Percentiles rank a stretch among this genome's conserved stretches.
phyloP scores from a whole-genome alignment of 495 filamentous ascomycete genomes.

The Aspergillus taichungensis region DNA sequence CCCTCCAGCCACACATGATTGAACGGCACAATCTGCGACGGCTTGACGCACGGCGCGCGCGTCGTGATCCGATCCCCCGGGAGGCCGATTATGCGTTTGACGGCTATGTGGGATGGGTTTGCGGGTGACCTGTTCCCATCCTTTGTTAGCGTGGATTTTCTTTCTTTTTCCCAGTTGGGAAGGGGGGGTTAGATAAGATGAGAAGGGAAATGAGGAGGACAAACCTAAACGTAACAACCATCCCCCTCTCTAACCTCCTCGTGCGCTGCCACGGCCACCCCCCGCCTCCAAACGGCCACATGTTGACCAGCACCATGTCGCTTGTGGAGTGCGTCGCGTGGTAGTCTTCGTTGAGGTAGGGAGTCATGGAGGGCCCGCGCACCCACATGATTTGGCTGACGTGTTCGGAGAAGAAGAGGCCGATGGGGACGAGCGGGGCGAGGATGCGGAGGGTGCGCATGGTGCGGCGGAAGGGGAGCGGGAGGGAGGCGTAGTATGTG shows the following conservation, averaged over 20 bases:
- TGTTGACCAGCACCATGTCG: conserved; percentile 42
- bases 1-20: conserved; percentile 79
- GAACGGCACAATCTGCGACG: conserved; percentile 49
- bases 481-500: conserved; percentile 12
- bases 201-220: conserved; percentile 3
- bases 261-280: conserved; percentile 32
- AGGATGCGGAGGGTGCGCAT: conserved; percentile 39
- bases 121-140: conserved; percentile 49
- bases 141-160: conserved; percentile 1
- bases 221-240: conserved; percentile 47
- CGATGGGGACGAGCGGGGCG: conserved; percentile 53
- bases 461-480: conserved; percentile 18
- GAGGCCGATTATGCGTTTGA: conserved; percentile 64
- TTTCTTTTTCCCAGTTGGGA: too few species aligned
- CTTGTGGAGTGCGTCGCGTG: conserved; percentile 44
- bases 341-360: conserved; percentile 59
- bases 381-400: conserved; percentile 55
- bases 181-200: too few species aligned
- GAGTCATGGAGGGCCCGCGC: conserved; percentile 66
- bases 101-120: conserved; percentile 47
- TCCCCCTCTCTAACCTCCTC: conserved; percentile 39
- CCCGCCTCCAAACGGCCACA: conserved; percentile 30
- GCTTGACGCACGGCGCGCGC: conserved; percentile 49
- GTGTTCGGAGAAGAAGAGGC: conserved; percentile 55
- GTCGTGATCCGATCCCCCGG: conserved; percentile 61